Conservation (phyloP, 1,284 basidiomycete species). For the Porodaedalea pini region DNA sequence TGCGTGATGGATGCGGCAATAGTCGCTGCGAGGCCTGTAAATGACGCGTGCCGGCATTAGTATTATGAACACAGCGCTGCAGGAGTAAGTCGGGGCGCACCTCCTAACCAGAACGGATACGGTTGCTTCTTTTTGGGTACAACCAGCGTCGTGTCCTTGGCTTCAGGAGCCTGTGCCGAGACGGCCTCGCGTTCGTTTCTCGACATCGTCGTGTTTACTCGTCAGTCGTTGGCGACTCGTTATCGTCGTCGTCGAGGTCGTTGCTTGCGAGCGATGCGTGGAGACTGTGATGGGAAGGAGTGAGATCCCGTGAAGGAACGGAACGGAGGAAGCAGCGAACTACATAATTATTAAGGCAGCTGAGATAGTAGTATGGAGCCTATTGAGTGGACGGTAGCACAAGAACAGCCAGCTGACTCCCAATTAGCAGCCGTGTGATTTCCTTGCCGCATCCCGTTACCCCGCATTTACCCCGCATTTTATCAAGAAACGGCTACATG, state of each 20-base stretch:
- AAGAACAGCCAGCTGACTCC: neutral
- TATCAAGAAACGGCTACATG: no score
- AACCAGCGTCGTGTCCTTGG: conserved; percentile 10
- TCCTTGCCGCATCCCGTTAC: neutral
- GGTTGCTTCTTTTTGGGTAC: conserved; percentile 43
- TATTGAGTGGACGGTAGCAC: neutral
- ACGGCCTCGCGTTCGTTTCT: conserved; percentile 10
- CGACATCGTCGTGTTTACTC: no score
- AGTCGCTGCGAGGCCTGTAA: conserved; percentile 68
- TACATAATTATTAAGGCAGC: no score
- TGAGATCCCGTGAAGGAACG: no score
- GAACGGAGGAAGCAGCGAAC: no score
- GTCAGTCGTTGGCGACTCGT: no score
- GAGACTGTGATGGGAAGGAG: no score
- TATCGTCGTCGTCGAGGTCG: no score
- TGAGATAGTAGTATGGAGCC: neutral
- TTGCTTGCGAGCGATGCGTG: no score
- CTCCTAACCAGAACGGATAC: conserved; percentile 82
- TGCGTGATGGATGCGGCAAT: conserved; percentile 81
- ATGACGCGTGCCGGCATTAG: no score
- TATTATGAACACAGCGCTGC: neutral
- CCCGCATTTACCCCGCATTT: conserved; percentile 1
- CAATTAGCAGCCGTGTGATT: conserved; percentile 6
- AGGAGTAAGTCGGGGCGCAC: conserved; percentile 36
- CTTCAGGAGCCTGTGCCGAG: conserved; percentile 14